These are phyloP conservation scores for Immersiporthe knoxdaviesiana DNA, from an alignment of 2,329 filamentous ascomycete species.

Conservation along the genomic window DNA sequence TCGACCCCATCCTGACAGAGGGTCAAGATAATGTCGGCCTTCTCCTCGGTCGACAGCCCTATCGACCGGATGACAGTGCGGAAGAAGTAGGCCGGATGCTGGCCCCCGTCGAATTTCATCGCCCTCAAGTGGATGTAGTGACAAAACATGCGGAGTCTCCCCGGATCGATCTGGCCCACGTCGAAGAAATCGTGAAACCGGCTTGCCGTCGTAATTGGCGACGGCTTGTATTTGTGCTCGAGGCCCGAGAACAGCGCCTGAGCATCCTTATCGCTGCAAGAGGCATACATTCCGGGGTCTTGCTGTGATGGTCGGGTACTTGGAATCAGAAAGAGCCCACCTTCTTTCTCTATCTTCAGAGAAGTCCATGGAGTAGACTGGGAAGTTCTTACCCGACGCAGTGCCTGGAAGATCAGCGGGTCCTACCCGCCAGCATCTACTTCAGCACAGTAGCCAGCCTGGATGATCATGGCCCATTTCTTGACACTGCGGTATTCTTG, in stretches of 20 bases:
- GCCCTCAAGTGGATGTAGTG: not conserved
- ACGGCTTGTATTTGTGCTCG: not conserved
- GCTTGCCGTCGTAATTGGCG: not conserved
- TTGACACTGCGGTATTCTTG: not conserved
- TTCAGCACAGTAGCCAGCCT: not conserved
- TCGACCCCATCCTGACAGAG: not conserved
- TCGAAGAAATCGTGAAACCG: not conserved
- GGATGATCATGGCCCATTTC: not conserved
- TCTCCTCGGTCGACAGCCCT: not conserved
- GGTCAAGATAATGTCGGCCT: not conserved
- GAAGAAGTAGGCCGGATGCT: not conserved
- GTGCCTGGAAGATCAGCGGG: not conserved
- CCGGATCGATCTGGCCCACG: not conserved
- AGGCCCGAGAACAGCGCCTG: not conserved
- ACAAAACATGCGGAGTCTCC: not conserved
- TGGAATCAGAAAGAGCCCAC: not conserved
- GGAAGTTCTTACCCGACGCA: not conserved
- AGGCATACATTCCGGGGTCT: not conserved
- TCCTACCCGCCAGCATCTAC: not conserved
- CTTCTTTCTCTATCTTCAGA: too few relatives aligned
- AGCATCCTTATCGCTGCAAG: not conserved
- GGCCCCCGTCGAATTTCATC: not conserved
- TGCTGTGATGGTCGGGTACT: not conserved
- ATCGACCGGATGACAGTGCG: not conserved
- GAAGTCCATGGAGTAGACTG: not conserved